Percentiles rank a stretch among this genome's conserved stretches.
Evolutionary conservation across 176 grass and related monocot species (phyloP).

Genomic region (Carex parvula): DNA sequence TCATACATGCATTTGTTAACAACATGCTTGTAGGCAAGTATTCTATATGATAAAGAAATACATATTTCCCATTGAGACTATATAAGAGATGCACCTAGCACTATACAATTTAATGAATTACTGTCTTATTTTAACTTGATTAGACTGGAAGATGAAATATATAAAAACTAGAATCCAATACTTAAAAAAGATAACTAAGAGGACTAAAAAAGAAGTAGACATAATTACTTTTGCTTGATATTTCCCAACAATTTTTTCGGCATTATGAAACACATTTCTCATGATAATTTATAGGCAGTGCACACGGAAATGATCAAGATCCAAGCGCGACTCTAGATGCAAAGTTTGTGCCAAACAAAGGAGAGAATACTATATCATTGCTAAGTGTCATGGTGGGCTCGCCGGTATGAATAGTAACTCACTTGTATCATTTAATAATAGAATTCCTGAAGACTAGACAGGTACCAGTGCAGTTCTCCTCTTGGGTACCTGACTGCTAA

Average conservation of each 20-base stretch:
- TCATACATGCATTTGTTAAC: slow-evolving; percentile 87
- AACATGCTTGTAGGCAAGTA: slow-evolving; percentile 51
- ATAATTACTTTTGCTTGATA: not conserved
- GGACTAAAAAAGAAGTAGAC: not conserved
- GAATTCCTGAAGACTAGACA: not conserved
- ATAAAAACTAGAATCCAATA: not conserved
- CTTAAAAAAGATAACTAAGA: not conserved
- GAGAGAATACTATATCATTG: slow-evolving; percentile 70
- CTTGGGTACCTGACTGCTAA: not conserved
- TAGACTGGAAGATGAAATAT: not conserved
- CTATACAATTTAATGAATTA: not conserved
- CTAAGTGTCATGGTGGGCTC: slow-evolving; percentile 91
- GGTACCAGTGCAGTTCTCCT: not conserved
- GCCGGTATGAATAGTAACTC: slow-evolving; percentile 55
- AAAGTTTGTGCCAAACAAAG: slow-evolving; percentile 42
- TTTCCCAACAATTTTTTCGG: not conserved
- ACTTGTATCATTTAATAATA: slow-evolving; percentile 1
- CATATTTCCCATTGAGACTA: not conserved
- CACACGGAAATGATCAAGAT: slow-evolving; percentile 53
- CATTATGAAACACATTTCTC: not conserved
- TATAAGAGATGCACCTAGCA: not conserved
- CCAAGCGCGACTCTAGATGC: slow-evolving; percentile 36
- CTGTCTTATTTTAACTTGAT: not conserved
- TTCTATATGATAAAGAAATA: slow-evolving; percentile 6
- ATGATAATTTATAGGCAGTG: slow-evolving; percentile 36